Base-by-base conservation (phyloP, 1,284 basidiomycete genomes). In the Bothia castanella region DNA sequence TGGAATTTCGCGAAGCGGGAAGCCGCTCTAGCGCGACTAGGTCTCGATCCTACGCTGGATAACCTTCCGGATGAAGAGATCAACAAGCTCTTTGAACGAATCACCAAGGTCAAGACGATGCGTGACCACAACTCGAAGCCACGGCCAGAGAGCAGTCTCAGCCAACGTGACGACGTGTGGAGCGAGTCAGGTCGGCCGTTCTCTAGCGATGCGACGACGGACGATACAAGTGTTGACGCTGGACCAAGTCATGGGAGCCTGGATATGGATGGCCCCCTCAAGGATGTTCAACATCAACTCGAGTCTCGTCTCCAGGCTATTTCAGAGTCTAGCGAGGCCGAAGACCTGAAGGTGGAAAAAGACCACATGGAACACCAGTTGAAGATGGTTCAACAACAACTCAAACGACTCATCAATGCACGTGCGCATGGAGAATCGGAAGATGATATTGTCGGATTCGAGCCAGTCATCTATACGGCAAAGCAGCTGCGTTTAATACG, bases 1-100 rank as follows among this genome's bases (percentile, higher is more conserved):
- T 97, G 93, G 92, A 89, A 84, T 17, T 97, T 87, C 64, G 95
- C 95, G 3, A 88, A 90, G 63, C 82, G 92, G 16, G 94, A 97
- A 71, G 92, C 92, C 7, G 92, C 91, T 3, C 77, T 92, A 46
- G 87, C 90, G 7, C 78, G 86, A 44, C 73, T 95, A 14, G 91
- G 92, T 1, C 70, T 90, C 17, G 89, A 94, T 63, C 90, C 94
- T 6, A 81, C 89, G 16, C 75, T 97, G 27, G 92, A 97, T 66
- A 90, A 87, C 61, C 77, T 97, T 25, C 90, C 90, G 0, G 93
- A 97, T 67, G 88, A 92, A 49, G 94, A 97, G 65, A 75, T 97
- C 46, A 95, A 96, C 74, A 92, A 89, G 64, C 76, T 97, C 16
- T 97, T 88, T 68, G 91, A 97, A 70, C 87, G 88, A 70, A 90